Percentiles rank a stretch among this genome's conserved stretches.
phyloP scores from a whole-genome alignment of 306 rosid species.

The Lathyrus aphaca region DNA sequence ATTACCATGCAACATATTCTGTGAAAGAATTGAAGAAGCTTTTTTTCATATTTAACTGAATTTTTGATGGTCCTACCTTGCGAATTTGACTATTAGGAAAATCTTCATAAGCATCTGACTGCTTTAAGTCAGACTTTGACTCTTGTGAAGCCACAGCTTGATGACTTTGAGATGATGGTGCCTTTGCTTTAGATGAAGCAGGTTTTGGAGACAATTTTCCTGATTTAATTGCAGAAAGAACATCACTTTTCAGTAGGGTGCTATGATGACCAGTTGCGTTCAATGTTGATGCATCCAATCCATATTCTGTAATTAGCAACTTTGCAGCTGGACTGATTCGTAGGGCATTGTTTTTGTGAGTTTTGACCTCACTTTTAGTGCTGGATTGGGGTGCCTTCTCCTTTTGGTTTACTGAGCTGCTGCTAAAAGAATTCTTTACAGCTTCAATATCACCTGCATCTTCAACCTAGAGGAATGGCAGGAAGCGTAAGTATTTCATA shows the following conservation, averaged over 20 bases:
- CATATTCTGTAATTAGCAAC: slow-evolving; percentile 75
- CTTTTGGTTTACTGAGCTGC: slow-evolving; percentile 56
- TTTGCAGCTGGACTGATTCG: slow-evolving; percentile 97
- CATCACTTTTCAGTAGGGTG: slow-evolving; percentile 91
- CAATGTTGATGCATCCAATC: slow-evolving; percentile 72
- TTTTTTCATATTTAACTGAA: slow-evolving; percentile 24
- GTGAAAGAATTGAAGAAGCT: slow-evolving; percentile 29
- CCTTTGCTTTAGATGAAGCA: slow-evolving; percentile 63
- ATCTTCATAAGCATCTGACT: slow-evolving; percentile 76
- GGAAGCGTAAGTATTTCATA: slow-evolving; percentile 41
- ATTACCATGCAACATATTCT: slow-evolving; percentile 15
- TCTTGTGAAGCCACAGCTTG: slow-evolving; percentile 50
- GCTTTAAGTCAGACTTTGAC: slow-evolving; percentile 55
- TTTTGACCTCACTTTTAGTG: slow-evolving; percentile 49
- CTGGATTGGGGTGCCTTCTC: slow-evolving; percentile 53
- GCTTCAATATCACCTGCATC: slow-evolving; percentile 76
- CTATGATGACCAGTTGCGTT: slow-evolving; percentile 85
- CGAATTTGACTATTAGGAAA: slow-evolving; percentile 91
- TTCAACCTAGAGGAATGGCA: slow-evolving; percentile 70
- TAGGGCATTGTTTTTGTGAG: slow-evolving; percentile 47
- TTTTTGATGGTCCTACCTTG: slow-evolving; percentile 60
- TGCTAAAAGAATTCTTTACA: slow-evolving; percentile 58
- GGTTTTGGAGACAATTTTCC: slow-evolving; percentile 63
- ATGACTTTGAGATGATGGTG: slow-evolving; percentile 51
- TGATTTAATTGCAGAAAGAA: slow-evolving; percentile 80